Base-by-base conservation (phyloP, 805 yeast species). In the Huiozyma sinensis region DNA sequence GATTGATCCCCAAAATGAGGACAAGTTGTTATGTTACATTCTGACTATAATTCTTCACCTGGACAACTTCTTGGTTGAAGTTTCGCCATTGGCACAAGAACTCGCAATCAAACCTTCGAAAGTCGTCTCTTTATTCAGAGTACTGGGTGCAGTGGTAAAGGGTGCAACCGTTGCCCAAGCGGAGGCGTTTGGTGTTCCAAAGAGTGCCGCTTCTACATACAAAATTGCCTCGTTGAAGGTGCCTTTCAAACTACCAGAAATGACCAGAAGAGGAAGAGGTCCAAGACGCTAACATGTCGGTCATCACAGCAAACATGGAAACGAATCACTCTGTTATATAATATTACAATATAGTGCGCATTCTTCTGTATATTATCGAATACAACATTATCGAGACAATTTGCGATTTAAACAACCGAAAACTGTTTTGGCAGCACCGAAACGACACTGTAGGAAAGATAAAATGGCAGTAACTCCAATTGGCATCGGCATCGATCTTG, bases 1-100 rank as follows among this genome's bases (percentile, higher is more conserved):
- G 49, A 76, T 92, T 48, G 97, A 92, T 58, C 96, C 97, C 36
- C 81, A 77, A 54, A 76, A 78, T 57, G 95, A 87, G 63, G 95
- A 87, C 65, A 87, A 83, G 65, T 69, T 92, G 40, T 68, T 92
- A 51, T 83, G 95, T 64, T 82, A 77, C 64, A 69, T 88, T 40
- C 67, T 92, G 48, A 83, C 82, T 6, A 65, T 83, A 36, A 71
- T 83, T 35, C 67, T 92, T 58, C 90, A 82, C 61, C 70, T 89
- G 44, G 86, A 86, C 60, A 79, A 76, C 47, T 90, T 77, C 66
- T 68, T 74, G 50, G 76, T 86, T 13, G 92, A 84, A 54, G 65
- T 88, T 35, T 72, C 84, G 3, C 94, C 95, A 17, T 66, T 90
- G 51, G 90, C 96, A 1, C 78, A 81, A 50, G 97, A 89, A 61